Percentiles rank a stretch among this genome's conserved stretches.
These are phyloP conservation scores for Solanum megistacrolobum DNA, from an alignment of 257 asterid genomes.

Conservation along the genomic window DNA sequence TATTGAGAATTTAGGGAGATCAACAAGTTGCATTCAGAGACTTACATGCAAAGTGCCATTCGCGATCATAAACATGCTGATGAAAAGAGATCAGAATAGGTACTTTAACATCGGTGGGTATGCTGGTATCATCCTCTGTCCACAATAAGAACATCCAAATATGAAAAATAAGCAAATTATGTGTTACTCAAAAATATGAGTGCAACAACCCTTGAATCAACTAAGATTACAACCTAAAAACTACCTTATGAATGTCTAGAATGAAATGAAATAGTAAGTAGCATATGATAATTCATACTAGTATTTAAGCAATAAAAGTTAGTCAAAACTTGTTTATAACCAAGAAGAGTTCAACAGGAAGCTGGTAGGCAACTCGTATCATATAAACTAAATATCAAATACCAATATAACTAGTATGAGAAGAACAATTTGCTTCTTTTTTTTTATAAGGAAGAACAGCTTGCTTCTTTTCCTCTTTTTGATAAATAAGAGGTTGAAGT, in stretches of 20 bases:
- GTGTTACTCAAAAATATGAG: neutral
- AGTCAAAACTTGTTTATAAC: neutral
- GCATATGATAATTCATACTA: neutral
- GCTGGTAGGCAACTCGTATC: neutral
- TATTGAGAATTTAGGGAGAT: neutral
- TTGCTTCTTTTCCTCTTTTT: neutral
- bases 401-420: neutral
- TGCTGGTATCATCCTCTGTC: constrained; percentile 97
- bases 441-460: neutral
- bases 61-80: constrained; percentile 64
- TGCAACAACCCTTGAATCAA: neutral
- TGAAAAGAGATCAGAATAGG: constrained; percentile 83
- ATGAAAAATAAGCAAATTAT: neutral
- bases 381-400: neutral
- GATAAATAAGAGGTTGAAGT: neutral
- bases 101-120: constrained; percentile 69
- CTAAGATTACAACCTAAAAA: neutral
- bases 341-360: neutral
- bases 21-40: constrained; percentile 8
- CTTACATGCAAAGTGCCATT: constrained; percentile 97
- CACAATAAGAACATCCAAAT: constrained; percentile 13
- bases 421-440: neutral
- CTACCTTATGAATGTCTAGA: neutral
- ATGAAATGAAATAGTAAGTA: neutral
- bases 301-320: neutral